phyloP scores from a whole-genome alignment of 306 rosid species.

The Lathyrus sativus region DNA sequence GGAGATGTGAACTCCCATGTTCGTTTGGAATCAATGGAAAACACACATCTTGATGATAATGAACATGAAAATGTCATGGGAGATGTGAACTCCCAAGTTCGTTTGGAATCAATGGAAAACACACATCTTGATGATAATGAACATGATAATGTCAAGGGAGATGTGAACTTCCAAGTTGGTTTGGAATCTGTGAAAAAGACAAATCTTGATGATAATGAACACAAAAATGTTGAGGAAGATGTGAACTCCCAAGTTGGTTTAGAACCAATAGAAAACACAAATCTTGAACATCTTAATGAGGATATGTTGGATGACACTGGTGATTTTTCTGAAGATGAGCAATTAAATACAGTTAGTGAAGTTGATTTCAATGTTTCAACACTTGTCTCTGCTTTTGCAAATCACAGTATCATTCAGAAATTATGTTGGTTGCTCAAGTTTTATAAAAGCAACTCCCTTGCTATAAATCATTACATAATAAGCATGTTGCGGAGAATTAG shows the following conservation, averaged over 20 bases:
- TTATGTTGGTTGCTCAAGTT: slow-evolving; percentile 95
- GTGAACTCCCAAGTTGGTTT: slow-evolving; percentile 35
- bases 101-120: slow-evolving; percentile 8
- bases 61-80: slow-evolving; percentile 41
- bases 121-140: slow-evolving; percentile 33
- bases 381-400: slow-evolving; percentile 73
- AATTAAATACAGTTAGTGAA: slow-evolving; percentile 58
- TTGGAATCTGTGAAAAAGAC: slow-evolving; percentile 41
- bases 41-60: slow-evolving; percentile 26
- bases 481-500: slow-evolving; percentile 69
- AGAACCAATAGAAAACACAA: slow-evolving; percentile 42
- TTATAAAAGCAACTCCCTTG: slow-evolving; percentile 77
- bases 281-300: slow-evolving; percentile 46
- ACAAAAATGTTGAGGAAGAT: slow-evolving; percentile 44
- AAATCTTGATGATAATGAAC: slow-evolving; percentile 35
- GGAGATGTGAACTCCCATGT: slow-evolving; percentile 31
- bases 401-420: slow-evolving; percentile 74
- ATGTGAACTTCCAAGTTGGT: slow-evolving; percentile 35
- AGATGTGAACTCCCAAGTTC: slow-evolving; percentile 33
- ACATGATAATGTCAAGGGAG: slow-evolving; percentile 42
- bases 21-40: neutral
- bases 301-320: slow-evolving; percentile 49
- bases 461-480: slow-evolving; percentile 78
- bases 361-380: slow-evolving; percentile 86
- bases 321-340: slow-evolving; percentile 78